A percentile compares a stretch with the other conserved stretches of the same genome.
Conservation (phyloP, 2,329 filamentous ascomycete species). For the Fusarium sp. region DNA sequence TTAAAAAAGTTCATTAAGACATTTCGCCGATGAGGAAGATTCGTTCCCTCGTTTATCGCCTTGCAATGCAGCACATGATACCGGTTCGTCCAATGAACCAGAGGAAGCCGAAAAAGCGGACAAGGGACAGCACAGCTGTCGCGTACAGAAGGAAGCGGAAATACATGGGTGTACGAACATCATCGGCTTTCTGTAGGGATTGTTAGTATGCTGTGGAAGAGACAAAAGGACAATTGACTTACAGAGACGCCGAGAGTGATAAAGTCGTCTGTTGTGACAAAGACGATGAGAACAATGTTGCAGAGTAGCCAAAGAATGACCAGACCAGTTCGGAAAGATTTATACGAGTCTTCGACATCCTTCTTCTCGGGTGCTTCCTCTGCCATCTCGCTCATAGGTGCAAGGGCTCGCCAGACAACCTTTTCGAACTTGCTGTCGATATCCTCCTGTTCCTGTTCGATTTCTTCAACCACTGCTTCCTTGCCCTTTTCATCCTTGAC, state of each 20-base stretch:
- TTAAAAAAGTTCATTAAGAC: slow-evolving; percentile 18
- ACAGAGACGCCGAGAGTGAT: slow-evolving; percentile 40
- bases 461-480: slow-evolving; percentile 42
- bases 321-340: slow-evolving; percentile 45
- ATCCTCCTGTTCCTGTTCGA: slow-evolving; percentile 44
- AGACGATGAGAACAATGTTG: slow-evolving; percentile 44
- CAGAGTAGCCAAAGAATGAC: slow-evolving; percentile 45
- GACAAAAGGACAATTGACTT: background rate
- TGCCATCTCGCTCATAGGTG: slow-evolving; percentile 40
- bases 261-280: slow-evolving; percentile 45
- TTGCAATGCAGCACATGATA: slow-evolving; percentile 46
- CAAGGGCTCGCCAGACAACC: slow-evolving; percentile 43
- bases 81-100: slow-evolving; percentile 45
- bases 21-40: background rate
- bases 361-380: slow-evolving; percentile 42
- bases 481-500: slow-evolving; percentile 40
- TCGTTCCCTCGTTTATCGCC: slow-evolving; percentile 23
- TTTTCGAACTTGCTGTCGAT: slow-evolving; percentile 46
- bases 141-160: slow-evolving; percentile 43
- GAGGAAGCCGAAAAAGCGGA: slow-evolving; percentile 44
- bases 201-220: slow-evolving; percentile 12
- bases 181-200: slow-evolving; percentile 28
- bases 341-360: slow-evolving; percentile 44
- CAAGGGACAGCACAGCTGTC: slow-evolving; percentile 42
- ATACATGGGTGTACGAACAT: slow-evolving; percentile 39